Evolutionary conservation across 1,284 basidiomycete genomes (phyloP).

Genomic region (Heterobasidion parviporum): DNA sequence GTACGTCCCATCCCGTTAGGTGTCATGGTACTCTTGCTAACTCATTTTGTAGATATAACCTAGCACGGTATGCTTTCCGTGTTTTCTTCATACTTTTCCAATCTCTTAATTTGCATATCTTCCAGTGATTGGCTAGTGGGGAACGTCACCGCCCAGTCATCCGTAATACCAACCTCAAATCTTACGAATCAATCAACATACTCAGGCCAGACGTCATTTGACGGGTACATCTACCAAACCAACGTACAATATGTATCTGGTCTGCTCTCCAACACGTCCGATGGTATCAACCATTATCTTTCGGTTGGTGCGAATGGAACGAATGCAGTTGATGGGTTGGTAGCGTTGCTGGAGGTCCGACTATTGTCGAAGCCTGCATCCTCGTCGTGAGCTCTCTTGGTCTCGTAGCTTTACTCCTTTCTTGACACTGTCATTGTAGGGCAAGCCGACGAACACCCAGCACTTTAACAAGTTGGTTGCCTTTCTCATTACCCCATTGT

Average conservation of each 20-base stretch:
- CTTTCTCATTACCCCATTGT: not conserved
- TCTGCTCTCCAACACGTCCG: slow-evolving; percentile 57
- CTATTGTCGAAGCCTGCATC: slow-evolving; percentile 39
- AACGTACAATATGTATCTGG: slow-evolving; percentile 62
- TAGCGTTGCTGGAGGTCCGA: slow-evolving; percentile 75
- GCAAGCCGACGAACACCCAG: not conserved
- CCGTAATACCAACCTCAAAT: slow-evolving; percentile 40
- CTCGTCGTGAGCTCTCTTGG: slow-evolving; percentile 10
- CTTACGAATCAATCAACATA: slow-evolving; percentile 55
- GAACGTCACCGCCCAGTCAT: slow-evolving; percentile 56
- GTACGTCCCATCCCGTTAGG: slow-evolving; percentile 20
- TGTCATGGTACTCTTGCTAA: not conserved
- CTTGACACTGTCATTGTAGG: not conserved
- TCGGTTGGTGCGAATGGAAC: slow-evolving; percentile 50
- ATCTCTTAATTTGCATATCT: slow-evolving; percentile 5
- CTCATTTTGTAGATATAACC: slow-evolving; percentile 36
- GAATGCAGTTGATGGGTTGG: slow-evolving; percentile 77
- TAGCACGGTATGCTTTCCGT: slow-evolving; percentile 32
- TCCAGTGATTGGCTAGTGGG: slow-evolving; percentile 74
- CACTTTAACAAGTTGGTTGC: not conserved
- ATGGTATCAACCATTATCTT: slow-evolving; percentile 72
- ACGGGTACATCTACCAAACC: slow-evolving; percentile 66
- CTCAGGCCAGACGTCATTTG: slow-evolving; percentile 45
- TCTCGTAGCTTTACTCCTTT: not conserved
- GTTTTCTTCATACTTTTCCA: slow-evolving; percentile 15